Evolutionary conservation across 2,329 filamentous ascomycete species (phyloP).

Genomic region (Tolypocladium endophyticum): DNA sequence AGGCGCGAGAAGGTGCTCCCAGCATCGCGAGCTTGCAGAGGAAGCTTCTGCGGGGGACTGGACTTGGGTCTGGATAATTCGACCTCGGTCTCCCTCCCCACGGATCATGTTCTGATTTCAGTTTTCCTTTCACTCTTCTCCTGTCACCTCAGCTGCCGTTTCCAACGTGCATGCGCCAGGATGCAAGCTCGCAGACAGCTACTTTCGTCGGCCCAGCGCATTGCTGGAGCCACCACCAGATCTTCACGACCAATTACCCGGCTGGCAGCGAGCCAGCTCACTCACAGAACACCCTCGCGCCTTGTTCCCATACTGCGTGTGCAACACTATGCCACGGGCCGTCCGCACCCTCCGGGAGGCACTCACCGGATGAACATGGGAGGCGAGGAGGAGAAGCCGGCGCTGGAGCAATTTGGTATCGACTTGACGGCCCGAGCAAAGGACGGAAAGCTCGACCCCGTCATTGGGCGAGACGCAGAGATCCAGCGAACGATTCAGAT

Average conservation of each 20-base stretch:
- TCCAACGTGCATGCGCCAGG: constrained; percentile 5
- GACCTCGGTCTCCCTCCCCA: background rate
- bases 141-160: background rate
- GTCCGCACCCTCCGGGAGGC: constrained; percentile 79
- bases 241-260: constrained; percentile 17
- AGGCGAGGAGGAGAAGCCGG: constrained; percentile 66
- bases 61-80: background rate
- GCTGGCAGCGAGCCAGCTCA: constrained; percentile 10
- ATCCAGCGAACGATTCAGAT: constrained; percentile 94
- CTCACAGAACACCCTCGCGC: constrained; percentile 11
- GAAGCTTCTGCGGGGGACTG: background rate
- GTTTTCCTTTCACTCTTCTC: background rate
- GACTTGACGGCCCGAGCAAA: constrained; percentile 79
- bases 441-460: constrained; percentile 86
- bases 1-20: constrained; percentile 28
- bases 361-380: constrained; percentile 91
- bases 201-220: constrained; percentile 25
- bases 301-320: constrained; percentile 28
- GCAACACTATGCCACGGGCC: constrained; percentile 56
- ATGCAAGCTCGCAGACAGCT: constrained; percentile 33
- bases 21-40: constrained; percentile 14
- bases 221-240: constrained; percentile 20
- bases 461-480: constrained; percentile 85
- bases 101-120: background rate
- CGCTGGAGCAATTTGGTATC: constrained; percentile 82